Evolutionary conservation across 345 rosid species (phyloP).

Genomic region (Heritiera fomes): DNA sequence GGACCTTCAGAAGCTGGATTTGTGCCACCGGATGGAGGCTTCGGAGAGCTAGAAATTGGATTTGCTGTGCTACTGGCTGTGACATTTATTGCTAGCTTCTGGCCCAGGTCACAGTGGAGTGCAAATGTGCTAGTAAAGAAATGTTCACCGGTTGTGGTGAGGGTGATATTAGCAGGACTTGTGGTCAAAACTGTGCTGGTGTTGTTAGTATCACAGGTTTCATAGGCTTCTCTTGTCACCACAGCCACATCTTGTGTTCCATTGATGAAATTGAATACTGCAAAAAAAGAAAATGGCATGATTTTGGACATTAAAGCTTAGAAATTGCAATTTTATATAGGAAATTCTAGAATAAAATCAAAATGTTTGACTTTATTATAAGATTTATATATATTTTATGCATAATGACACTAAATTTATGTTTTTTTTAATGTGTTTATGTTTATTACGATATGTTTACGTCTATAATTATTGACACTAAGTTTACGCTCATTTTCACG

Average conservation of each 20-base stretch:
- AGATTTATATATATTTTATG: too few relatives aligned
- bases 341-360: too few relatives aligned
- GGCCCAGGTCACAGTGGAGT: conserved; percentile 51
- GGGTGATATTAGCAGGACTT: conserved; percentile 44
- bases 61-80: conserved; percentile 11
- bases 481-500: too few relatives aligned
- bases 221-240: conserved; percentile 44
- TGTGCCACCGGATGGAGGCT: conserved; percentile 8
- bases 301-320: not conserved
- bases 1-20: conserved; percentile 25
- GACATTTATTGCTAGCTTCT: conserved; percentile 46
- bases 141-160: conserved; percentile 45
- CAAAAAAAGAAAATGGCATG: not conserved
- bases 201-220: conserved; percentile 35
- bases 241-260: conserved; percentile 55
- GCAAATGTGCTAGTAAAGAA: conserved; percentile 46
- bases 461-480: too few relatives aligned
- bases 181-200: conserved; percentile 23
- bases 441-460: too few relatives aligned
- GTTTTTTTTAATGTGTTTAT: too few relatives aligned
- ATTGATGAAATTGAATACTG: conserved; percentile 55
- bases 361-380: too few relatives aligned
- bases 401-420: too few relatives aligned
- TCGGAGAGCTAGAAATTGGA: not conserved
- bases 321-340: not conserved